Base-by-base conservation (phyloP, 148 eudicot genomes). In the Rhododendron mucronatum region DNA sequence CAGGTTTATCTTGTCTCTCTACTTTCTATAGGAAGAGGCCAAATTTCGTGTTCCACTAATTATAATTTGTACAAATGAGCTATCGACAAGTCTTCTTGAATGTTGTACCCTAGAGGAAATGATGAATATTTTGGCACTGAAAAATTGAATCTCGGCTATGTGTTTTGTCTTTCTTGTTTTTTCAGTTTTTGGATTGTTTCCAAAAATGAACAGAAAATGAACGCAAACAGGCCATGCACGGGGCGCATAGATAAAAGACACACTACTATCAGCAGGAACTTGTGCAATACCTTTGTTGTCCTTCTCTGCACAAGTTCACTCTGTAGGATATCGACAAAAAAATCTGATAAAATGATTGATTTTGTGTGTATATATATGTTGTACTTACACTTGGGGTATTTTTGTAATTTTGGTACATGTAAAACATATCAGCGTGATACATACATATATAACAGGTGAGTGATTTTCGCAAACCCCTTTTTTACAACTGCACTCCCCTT, bases 1-100 rank as follows among this genome's bases (percentile, higher is more conserved):
- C 20, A 75, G 79, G 79, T 75, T 33, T 75, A 37, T 75, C 79
- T 75, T 75, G 47, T 75, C 79, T 37, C 79, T 37, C n/a, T 75
- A 37, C 12, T 44, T 75, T 37, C 11, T 7, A 37, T 30, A 37
- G 79, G 39, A 75, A 37, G 79, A 75, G 23, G 78, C 23, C 78
- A 74, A 15, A 28, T 69, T 44, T 35, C 37, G 45, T 74, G 15
- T 5, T 35, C 78, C 21, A 28, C 23, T 14, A 6, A 33, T 12
- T 30, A 15, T 4, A 5, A 5, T 28, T 28, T 28, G 75, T 11
- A n/a, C 75, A 30, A 28, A 2, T 69, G 35, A 71, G 20, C 20
- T 65, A 65, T 65, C 15, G 73, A 65, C 73, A 65, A n/a, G 14
- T 71, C 18, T 30, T 30, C 18, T 30, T 30, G 76, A 71, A 30